Evolutionary conservation across 2,329 filamentous ascomycete species (phyloP).

Genomic region (Aspergillus fijiensis): DNA sequence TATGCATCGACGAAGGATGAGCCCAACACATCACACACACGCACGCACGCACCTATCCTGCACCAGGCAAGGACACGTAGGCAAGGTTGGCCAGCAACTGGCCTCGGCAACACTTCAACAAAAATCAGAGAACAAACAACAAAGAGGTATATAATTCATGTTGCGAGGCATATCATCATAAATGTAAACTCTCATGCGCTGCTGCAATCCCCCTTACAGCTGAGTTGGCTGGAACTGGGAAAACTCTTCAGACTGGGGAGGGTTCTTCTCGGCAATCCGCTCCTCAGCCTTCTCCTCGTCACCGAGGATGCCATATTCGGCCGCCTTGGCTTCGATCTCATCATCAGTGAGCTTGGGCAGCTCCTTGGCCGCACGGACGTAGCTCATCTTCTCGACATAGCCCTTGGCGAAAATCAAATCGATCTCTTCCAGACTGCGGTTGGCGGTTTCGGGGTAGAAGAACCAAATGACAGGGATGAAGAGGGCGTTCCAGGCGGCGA

Average conservation of each 20-base stretch:
- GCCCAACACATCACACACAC: not conserved
- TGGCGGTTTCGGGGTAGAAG: slow-evolving; percentile 48
- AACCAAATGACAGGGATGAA: slow-evolving; percentile 52
- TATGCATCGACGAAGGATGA: not conserved
- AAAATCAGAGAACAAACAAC: not conserved
- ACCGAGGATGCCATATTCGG: slow-evolving; percentile 10
- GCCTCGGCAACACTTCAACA: not conserved
- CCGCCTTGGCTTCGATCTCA: slow-evolving; percentile 14
- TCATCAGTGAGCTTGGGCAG: slow-evolving; percentile 11
- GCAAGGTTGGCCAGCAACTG: slow-evolving; percentile 8
- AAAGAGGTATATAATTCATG: slow-evolving; percentile 8
- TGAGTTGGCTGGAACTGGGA: slow-evolving; percentile 9
- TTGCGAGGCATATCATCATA: slow-evolving; percentile 3
- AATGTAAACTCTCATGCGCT: not conserved
- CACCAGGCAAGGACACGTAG: not conserved
- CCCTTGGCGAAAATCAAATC: slow-evolving; percentile 36
- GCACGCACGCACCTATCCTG: not conserved
- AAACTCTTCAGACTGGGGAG: slow-evolving; percentile 8
- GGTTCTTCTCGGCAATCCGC: slow-evolving; percentile 6
- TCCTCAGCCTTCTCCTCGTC: slow-evolving; percentile 14
- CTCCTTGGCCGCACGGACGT: slow-evolving; percentile 12
- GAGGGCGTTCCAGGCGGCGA: slow-evolving; percentile 29
- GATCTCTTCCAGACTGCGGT: slow-evolving; percentile 35
- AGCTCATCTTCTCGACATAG: slow-evolving; percentile 14
- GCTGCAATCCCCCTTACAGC: not conserved